Conservation (phyloP, 2,329 filamentous ascomycete genomes). For the Aphanocladium album region DNA sequence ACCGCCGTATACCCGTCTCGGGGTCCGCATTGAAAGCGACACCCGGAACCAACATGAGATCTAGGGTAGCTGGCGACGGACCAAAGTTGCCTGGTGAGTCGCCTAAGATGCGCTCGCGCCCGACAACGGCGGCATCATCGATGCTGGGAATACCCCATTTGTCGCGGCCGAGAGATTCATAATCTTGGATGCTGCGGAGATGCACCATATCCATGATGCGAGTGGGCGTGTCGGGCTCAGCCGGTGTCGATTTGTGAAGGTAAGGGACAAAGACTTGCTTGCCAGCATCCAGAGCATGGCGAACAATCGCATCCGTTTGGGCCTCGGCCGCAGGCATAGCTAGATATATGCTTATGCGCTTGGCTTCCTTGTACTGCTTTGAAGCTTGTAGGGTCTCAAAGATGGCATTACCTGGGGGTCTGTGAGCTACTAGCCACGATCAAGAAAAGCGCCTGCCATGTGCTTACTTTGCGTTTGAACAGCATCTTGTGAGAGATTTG, state of each 20-base stretch:
- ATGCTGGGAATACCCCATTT: conserved; percentile 95
- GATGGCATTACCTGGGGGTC: conserved; percentile 48
- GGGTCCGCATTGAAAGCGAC: conserved; percentile 76
- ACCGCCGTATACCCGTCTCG: conserved; percentile 57
- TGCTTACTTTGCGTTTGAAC: conserved; percentile 67
- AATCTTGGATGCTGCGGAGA: conserved; percentile 68
- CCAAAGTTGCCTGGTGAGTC: conserved; percentile 39
- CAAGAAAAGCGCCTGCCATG: not conserved
- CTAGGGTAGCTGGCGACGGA: conserved; percentile 51
- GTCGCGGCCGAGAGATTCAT: conserved; percentile 69
- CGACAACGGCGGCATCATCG: conserved; percentile 55
- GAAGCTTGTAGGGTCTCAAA: conserved; percentile 61
- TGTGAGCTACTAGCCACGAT: conserved; percentile 6
- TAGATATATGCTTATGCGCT: conserved; percentile 77
- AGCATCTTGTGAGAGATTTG: conserved; percentile 55
- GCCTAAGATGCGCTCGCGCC: conserved; percentile 69
- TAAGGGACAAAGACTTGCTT: conserved; percentile 93
- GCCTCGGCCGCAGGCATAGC: conserved; percentile 89
- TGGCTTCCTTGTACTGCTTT: conserved; percentile 69
- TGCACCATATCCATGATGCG: conserved; percentile 93
- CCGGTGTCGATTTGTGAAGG: conserved; percentile 58
- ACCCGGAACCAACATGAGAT: conserved; percentile 86
- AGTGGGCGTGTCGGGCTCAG: conserved; percentile 48
- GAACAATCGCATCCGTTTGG: conserved; percentile 76
- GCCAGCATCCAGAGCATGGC: conserved; percentile 67